Evolutionary conservation across 805 yeast species (phyloP), one percentile per base, ranked within the genome.

Genomic region (Candida schatavii): DNA sequence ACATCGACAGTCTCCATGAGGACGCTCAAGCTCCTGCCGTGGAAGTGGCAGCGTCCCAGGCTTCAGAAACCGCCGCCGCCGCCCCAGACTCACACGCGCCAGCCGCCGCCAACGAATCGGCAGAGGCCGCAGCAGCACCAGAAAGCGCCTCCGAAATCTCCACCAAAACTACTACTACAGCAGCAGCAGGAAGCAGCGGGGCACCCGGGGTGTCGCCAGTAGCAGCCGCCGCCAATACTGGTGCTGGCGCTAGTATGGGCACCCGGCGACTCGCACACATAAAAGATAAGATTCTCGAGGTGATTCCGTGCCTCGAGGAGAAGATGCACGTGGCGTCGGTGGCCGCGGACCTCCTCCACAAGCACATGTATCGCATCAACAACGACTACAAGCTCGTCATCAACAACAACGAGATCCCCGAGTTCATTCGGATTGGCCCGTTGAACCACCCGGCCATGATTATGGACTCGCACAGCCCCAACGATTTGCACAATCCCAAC

Each of bases 241-340:
- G 18, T 14, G 20, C 29, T 2, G 22, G 23, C 28, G 27, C 21
- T 3, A 19, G 14, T 4, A 15, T 13, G 6, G 33, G 73, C 43
- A 61, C 64, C 41, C 44, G 57, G 17, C 55, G 71, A 5, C 57
- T 76, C 46, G 50, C 58, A 21, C 51, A 59, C 20, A 74, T 78
- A 44, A 62, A 74, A 42, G 70, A 70, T 22, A 65, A 72, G 42
- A 68, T 78, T 48, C 72, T 68, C 47, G 96, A 87, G 44, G 72
- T 91, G 42, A 80, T 91, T 70, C 97, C 98, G 0, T 87, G 96
- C 46, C 65, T 91, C 42, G 98, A 91, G 59, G 97, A 93, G 60
- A 93, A 93, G 64, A 88, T 93, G 95, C 97, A 91, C 61, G 97
- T 93, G 32, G 91, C 97, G 3, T 83, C 91, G 1, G 83, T 88